Conservation (phyloP, 305 asterid species). For the Rubia peregrina region DNA sequence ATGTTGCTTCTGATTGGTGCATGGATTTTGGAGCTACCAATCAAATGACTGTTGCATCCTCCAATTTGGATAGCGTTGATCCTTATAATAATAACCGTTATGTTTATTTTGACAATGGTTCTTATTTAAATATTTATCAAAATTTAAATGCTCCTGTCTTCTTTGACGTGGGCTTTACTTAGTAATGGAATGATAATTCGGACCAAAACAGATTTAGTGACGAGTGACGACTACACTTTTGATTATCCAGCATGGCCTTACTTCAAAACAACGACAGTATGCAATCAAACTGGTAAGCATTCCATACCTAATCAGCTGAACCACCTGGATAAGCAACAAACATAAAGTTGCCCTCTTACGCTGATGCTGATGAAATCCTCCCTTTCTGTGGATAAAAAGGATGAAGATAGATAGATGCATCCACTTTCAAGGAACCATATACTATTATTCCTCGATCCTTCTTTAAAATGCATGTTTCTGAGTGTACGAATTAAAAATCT, state of each 20-base stretch:
- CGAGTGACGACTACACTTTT: background rate
- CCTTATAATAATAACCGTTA: too few relatives aligned
- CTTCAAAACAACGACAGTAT: background rate
- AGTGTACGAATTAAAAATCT: background rate
- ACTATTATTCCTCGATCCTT: background rate
- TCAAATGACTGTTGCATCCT: too few relatives aligned
- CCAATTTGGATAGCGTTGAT: too few relatives aligned
- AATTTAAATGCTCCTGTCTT: too few relatives aligned
- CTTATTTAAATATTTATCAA: too few relatives aligned
- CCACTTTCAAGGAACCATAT: background rate
- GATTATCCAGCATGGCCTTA: background rate
- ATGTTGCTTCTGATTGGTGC: too few relatives aligned
- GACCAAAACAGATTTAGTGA: background rate
- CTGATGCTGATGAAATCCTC: background rate
- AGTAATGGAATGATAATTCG: background rate
- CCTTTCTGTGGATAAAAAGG: background rate
- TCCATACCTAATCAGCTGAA: constrained; percentile 4
- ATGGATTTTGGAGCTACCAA: too few relatives aligned
- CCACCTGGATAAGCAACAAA: constrained; percentile 14
- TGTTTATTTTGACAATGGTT: too few relatives aligned
- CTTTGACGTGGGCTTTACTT: too few relatives aligned
- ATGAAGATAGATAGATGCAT: background rate
- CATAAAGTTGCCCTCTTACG: background rate
- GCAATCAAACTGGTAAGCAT: background rate
- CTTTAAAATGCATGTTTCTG: background rate